Evolutionary conservation across 257 asterid genomes (phyloP), one percentile per base, ranked within the genome.

Genomic region (Nicotiana otophora): DNA sequence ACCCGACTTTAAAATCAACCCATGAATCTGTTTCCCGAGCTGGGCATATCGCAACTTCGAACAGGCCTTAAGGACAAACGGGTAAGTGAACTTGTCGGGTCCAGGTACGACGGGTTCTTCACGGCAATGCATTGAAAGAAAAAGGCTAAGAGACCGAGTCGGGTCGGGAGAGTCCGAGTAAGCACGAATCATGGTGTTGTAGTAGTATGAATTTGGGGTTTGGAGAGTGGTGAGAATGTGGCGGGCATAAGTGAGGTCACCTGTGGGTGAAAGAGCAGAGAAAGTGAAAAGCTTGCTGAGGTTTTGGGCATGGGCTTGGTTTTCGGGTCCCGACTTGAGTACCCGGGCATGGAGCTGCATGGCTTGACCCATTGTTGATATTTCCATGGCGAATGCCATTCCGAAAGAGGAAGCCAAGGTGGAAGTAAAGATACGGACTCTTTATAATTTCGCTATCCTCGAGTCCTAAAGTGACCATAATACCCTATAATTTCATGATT

Each of bases 1-100:
- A 67, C 81, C 81, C 70, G 82, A 36, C 79, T 86, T 83, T 4
- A 36, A 62, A 65, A 72, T 28, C 54, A 81, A 78, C 66, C 84
- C 84, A 30, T 86, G 88, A 19, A 86, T 23, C 55, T 81, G 86
- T 65, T 54, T 67, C 10, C 88, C 88, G 30, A 83, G 30, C 19
- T 33, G 81, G 60, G 51, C 3, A 23, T n/a, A 26, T 3, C 85
- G 77, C 23, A 77, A 54, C 57, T 77, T 86, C 16, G 85, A 58
- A 46, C 88, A 86, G 31, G 83, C 86, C 57, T 83, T 83, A 26
- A 86, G 83, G 36, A 83, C 85, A 81, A 76, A 83, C 23, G 87
- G 88, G 48, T 81, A 86, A 19, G 88, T 86, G 36, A 83, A 86
- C 76, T 83, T 83, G 20, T 86, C 88, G 64, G 88, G 86, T 75